These are phyloP conservation scores for Emmonsia crescens DNA, from an alignment of 2,329 filamentous ascomycete genomes.

Conservation along the genomic window DNA sequence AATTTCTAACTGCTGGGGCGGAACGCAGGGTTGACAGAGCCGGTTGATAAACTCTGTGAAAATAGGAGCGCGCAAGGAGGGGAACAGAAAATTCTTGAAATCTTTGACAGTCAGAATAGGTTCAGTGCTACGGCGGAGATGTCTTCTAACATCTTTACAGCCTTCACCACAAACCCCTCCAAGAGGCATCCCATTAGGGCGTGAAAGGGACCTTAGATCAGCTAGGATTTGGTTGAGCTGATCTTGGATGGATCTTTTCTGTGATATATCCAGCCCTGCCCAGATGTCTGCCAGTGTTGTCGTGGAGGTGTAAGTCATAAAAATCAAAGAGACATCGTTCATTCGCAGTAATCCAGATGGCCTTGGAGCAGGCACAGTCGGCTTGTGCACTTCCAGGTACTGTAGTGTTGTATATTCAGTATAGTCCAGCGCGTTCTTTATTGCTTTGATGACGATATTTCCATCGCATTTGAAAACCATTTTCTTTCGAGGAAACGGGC, in stretches of 20 bases:
- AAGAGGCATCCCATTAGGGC: conserved; percentile 10
- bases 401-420: conserved; percentile 20
- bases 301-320: conserved; percentile 13
- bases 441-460: conserved; percentile 16
- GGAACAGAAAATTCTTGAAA: conserved; percentile 17
- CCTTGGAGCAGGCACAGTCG: conserved; percentile 14
- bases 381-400: conserved; percentile 15
- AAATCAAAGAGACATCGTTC: conserved; percentile 14
- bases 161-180: conserved; percentile 18
- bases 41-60: conserved; percentile 11
- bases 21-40: conserved; percentile 9
- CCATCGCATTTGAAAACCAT: conserved; percentile 14
- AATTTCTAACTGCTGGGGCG: conserved; percentile 3
- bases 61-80: conserved; percentile 10
- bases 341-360: conserved; percentile 15
- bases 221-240: conserved; percentile 14
- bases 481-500: conserved; percentile 14
- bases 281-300: conserved; percentile 13
- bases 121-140: conserved; percentile 13
- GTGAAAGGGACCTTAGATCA: conserved; percentile 15
- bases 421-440: conserved; percentile 13
- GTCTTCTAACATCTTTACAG: conserved; percentile 17
- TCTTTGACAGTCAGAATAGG: conserved; percentile 13
- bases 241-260: conserved; percentile 14
- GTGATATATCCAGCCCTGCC: conserved; percentile 9